Evolutionary conservation across 345 rosid species (phyloP), one percentile per base, ranked within the genome.

Genomic region (Eucalyptus cloeziana): DNA sequence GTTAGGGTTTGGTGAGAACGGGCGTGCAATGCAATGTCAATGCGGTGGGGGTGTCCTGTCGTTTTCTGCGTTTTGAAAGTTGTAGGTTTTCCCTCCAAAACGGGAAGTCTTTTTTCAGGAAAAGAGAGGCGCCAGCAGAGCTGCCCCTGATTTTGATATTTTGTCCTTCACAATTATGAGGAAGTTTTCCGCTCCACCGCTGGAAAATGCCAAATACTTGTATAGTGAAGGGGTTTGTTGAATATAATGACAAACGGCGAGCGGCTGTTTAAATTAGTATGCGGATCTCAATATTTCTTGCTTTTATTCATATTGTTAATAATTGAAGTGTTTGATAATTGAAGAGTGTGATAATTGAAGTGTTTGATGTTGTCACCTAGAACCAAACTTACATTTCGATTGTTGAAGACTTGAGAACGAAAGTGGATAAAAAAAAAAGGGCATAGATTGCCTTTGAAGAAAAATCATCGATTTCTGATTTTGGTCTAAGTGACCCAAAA

Each of bases 51-150:
- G 11, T 50, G 27, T 37, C 22, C 31, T 21, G 80, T 87, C 54
- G 10, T 67, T 71, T 21, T 69, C 60, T 6, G 62, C 56, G 12
- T 44, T 88, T 88, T 88, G 86, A 88, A 88, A 44, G 80, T 88
- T 13, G 64, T 37, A 60, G 30, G 4, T n/a, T 88, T 87, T 71
- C 89, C 89, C 81, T 71, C 89, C 80, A 87, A 87, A 87, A 43
- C 4, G 81, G 89, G 10, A 49, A 6, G 21, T 27, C 62, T 0
- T 87, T 87, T 44, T 40, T 47, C 83, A 37, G 44, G 10, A 37
- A 37, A 37, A 10, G 45, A 71, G 45, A 71, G 4, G 1, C 83
- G 81, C 56, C 56, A 11, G 27, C 83, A 37, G 80, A 11, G 47
- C 83, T 21, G 44, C 27, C 45, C 83, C 30, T 21, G 83, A 76